These are phyloP conservation scores for Candida tetrigidarum DNA, from an alignment of 1,139 yeast species.

Conservation along the genomic window DNA sequence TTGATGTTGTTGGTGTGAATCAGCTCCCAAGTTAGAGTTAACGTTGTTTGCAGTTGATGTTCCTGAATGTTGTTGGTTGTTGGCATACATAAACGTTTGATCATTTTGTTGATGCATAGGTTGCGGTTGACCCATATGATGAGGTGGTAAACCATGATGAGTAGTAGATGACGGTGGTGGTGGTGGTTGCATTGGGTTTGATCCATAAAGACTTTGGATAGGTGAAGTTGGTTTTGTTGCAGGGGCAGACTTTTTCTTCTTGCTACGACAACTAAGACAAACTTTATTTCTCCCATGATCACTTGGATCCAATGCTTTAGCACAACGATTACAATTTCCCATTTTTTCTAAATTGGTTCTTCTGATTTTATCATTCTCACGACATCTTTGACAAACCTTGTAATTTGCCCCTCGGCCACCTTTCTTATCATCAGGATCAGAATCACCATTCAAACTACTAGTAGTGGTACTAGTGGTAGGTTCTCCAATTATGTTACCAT, in stretches of 20 bases:
- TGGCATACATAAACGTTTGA: conserved; percentile 1
- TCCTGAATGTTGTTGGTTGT: neutral
- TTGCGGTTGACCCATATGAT: conserved; percentile 6
- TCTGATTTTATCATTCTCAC: conserved; percentile 62
- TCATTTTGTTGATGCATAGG: neutral
- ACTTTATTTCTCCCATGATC: conserved; percentile 60
- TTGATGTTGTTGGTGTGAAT: conserved; percentile 6
- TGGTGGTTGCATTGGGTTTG: conserved; percentile 1
- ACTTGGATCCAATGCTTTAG: conserved; percentile 45
- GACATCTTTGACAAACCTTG: conserved; percentile 66
- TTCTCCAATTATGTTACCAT: conserved; percentile 13
- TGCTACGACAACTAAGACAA: conserved; percentile 54
- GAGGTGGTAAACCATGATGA: neutral
- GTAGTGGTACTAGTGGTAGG: too few species aligned
- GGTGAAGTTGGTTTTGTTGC: conserved; percentile 5
- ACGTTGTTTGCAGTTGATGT: neutral
- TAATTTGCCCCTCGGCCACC: conserved; percentile 24
- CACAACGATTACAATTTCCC: conserved; percentile 68
- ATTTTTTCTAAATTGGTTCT: conserved; percentile 57
- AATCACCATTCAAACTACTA: conserved; percentile 17
- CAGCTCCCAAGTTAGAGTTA: neutral
- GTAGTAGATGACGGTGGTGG: too few species aligned
- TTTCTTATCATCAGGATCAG: conserved; percentile 12
- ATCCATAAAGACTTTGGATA: neutral
- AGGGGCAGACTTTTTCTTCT: conserved; percentile 44